Percentiles rank a stretch among this genome's conserved stretches.
phyloP scores from a whole-genome alignment of 441 rosid genomes.

The Euphorbia schlechtendalii region DNA sequence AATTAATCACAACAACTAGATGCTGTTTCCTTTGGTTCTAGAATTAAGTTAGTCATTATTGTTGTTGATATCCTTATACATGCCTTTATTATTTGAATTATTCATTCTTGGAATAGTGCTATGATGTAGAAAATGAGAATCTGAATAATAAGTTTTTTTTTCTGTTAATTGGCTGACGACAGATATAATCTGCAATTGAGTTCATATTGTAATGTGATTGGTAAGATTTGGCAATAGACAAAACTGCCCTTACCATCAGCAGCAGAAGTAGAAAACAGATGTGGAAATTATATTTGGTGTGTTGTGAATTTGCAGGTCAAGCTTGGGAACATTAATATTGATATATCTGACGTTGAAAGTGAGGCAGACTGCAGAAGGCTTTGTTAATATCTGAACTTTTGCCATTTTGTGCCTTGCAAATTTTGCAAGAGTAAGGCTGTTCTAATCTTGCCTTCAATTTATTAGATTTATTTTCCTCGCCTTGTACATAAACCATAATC shows the following conservation, averaged over 20 bases:
- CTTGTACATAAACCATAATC: conserved; percentile 1
- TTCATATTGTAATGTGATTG: too few relatives aligned
- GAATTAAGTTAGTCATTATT: too few relatives aligned
- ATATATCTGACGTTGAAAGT: conserved; percentile 85
- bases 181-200: too few relatives aligned
- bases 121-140: too few relatives aligned
- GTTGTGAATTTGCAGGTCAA: conserved; percentile 53
- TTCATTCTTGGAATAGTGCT: too few relatives aligned
- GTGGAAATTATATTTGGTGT: background rate
- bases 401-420: background rate
- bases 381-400: conserved; percentile 25
- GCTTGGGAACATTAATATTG: conserved; percentile 76
- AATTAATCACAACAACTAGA: background rate
- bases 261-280: background rate
- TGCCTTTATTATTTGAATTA: too few relatives aligned
- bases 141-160: too few relatives aligned
- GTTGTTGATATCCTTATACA: too few relatives aligned
- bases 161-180: too few relatives aligned
- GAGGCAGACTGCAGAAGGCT: conserved; percentile 49
- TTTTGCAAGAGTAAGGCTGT: too few relatives aligned
- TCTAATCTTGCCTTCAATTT: background rate
- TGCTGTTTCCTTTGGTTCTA: conserved; percentile 27
- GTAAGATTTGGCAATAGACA: too few relatives aligned
- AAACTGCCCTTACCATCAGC: too few relatives aligned
- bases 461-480: background rate